Evolutionary conservation across 495 filamentous ascomycete genomes (phyloP), one percentile per base, ranked within the genome.

Genomic region (Penicillium samsonianum): DNA sequence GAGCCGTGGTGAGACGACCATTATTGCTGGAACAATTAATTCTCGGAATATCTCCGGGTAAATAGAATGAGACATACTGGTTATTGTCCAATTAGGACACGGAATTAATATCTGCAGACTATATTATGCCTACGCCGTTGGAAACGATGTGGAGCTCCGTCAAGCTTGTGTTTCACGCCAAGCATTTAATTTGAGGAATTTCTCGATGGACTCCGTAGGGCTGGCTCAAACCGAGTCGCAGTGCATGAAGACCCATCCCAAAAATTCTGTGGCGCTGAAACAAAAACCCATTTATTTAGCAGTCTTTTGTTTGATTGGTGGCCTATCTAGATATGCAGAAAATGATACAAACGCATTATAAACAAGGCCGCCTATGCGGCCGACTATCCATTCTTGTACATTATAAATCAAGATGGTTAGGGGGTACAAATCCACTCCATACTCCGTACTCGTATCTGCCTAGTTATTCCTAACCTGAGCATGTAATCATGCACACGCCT

Each of bases 31-130:
- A 22, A 12, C 7, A 25, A 38, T 38, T 31, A 14, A 31, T 22
- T 12, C 14, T 22, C 53, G 53, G 53, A 5, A 47, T 35, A 55
- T 47, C 9, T 12, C 38, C 53, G 53, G 53, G 5, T 47, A 47
- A 55, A 55, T 1, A 25, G 42, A 9, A 2, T 11, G 22, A 37
- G 35, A 26, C 26, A n/a, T n/a, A 47, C 33, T 28, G 5, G 0
- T 12, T 5, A 23, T 20, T 23, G 20, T 51, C 49, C 53, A 38
- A 38, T 38, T 1, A 11, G 22, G 12, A 19, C 11, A 11, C 9
- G 16, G 12, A n/a, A 37, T 38, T 20, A 10, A 10, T 23, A 25
- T n/a, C 23, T 47, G 23, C 52, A 55, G 28, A 37, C 40, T 53
- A 26, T 38, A 23, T 38, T 51, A 6, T 6, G 16, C 48, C 16